These are phyloP conservation scores for Sicyos baderoa DNA, from an alignment of 306 rosid genomes.

Conservation along the genomic window DNA sequence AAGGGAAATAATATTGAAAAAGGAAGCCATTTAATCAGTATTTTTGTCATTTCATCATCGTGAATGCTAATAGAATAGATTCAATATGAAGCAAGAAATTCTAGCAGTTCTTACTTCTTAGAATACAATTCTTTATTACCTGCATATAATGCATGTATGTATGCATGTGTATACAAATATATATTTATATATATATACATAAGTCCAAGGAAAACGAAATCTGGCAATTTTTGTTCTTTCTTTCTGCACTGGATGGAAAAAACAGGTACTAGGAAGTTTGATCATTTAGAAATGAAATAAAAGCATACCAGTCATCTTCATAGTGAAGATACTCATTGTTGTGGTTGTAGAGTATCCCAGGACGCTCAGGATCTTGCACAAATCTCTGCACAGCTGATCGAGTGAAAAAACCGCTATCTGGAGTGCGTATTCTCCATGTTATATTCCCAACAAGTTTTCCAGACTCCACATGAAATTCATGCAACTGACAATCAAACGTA, in stretches of 20 bases:
- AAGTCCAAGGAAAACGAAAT: no score
- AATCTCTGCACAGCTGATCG: slow-evolving; percentile 73
- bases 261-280: not conserved
- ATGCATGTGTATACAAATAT: no score
- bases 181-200: no score
- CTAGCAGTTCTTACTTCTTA: not conserved
- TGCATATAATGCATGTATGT: no score
- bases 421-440: slow-evolving; percentile 81
- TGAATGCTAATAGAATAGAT: not conserved
- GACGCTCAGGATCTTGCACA: slow-evolving; percentile 70
- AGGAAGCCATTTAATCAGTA: not conserved
- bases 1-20: not conserved
- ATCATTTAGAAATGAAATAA: slow-evolving; percentile 9
- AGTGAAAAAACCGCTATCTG: slow-evolving; percentile 77
- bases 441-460: slow-evolving; percentile 64
- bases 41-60: not conserved
- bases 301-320: slow-evolving; percentile 85
- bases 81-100: not conserved
- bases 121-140: no score
- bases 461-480: slow-evolving; percentile 64
- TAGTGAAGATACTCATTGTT: slow-evolving; percentile 92
- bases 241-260: not conserved
- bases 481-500: slow-evolving; percentile 80
- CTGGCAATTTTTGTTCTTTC: not conserved
- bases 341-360: slow-evolving; percentile 83